Percentiles rank a stretch among this genome's conserved stretches.
Evolutionary conservation across 78 protist genomes (phyloP).

Genomic region (Salpingoeca rosetta): DNA sequence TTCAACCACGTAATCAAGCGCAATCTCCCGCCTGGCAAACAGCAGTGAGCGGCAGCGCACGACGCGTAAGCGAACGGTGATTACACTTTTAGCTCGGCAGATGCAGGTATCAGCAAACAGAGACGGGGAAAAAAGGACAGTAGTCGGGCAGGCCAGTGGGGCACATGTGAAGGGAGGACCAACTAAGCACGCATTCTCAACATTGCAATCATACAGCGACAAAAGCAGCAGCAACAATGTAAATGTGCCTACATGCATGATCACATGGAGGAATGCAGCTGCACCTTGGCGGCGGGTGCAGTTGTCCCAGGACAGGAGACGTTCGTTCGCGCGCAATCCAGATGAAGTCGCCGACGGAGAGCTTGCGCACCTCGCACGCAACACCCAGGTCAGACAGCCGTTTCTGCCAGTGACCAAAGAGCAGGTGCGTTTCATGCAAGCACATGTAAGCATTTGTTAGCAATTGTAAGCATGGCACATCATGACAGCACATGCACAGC

Average conservation of each 20-base stretch:
- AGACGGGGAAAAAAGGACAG: no score
- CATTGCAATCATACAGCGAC: no score
- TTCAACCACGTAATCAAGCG: neutral
- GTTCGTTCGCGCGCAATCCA: conserved; percentile 2
- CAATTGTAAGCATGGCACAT: no score
- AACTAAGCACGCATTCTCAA: no score
- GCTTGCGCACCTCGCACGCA: neutral
- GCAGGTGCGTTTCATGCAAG: neutral
- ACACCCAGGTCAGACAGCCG: neutral
- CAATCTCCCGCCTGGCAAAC: neutral
- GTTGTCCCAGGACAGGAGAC: neutral
- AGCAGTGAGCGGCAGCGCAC: neutral
- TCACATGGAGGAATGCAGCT: neutral
- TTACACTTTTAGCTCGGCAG: no score
- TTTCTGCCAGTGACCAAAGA: neutral
- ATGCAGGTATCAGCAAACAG: no score
- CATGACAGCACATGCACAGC: no score
- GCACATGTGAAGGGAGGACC: no score
- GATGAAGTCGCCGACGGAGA: neutral
- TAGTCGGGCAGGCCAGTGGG: neutral
- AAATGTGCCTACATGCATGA: no score
- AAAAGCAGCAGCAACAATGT: no score
- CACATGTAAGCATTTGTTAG: neutral
- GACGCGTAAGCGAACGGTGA: neutral
- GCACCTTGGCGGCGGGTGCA: neutral